Base-by-base conservation (phyloP, 768 basidiomycete genomes). In the Amanita thiersii region DNA sequence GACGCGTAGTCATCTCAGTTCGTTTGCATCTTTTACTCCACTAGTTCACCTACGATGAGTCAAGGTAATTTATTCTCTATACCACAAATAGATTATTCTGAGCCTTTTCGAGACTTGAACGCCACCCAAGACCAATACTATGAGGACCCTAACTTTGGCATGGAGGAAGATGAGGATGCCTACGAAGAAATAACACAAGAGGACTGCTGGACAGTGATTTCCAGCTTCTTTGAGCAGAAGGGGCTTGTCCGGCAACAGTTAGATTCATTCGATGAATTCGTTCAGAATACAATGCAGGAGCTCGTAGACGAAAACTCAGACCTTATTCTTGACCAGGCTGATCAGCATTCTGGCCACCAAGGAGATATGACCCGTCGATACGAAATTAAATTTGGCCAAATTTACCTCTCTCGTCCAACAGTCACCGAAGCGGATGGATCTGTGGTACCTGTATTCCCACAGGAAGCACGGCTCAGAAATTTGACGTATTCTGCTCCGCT, bases 251-350 rank as follows among this genome's bases (percentile, higher is more conserved):
- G 90, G 36, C 96, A 99, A 59, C 96, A 99, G 59, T 79, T 98
- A 40, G 92, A 94, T 66, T 93, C 89, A 8, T 99, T 94, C 63
- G 92, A 99, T 59, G 94, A 98, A 65, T 99, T 98, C 55, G 89
- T 99, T 24, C 91, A 97, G 58, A 97, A 97, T 53, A 97, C 92
- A 10, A 96, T 99, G 92, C 94, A 98, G 63, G 96, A 98, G 59
- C 73, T 99, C 18, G 93, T 99, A 15, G 96, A 97, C 59, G 96
- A 99, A 65, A 89, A 89, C 50, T 66, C 83, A n/a, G 89, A 90
- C 53, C 78, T 99, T 55, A 92, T 94, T 50, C 70, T 99, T 36
- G 94, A 98, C 65, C 96, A 98, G 63, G 86, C 86, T 39, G 85
- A 89, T 59, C 96, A 99, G 62, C 91, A 96, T 59, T 86, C 92